Conservation (phyloP, 2,329 filamentous ascomycete genomes). For the Trichoderma brevicompactum region DNA sequence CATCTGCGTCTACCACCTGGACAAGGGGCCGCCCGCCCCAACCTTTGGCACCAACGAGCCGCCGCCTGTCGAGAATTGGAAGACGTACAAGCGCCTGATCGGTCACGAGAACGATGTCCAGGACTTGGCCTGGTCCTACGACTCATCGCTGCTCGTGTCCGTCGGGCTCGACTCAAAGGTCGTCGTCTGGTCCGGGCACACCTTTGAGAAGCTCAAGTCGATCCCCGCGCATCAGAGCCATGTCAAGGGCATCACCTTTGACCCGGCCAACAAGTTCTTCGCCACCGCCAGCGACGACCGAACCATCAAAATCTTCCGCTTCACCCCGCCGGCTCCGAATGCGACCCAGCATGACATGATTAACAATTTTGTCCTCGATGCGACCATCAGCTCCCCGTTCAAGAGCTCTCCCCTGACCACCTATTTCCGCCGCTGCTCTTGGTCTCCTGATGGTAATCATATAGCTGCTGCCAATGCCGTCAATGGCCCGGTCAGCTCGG, state of each 20-base stretch:
- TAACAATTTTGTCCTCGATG: conserved; percentile 94
- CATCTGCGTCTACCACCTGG: conserved; percentile 93
- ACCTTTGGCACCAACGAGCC: conserved; percentile 90
- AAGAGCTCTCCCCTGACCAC: conserved; percentile 91
- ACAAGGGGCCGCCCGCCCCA: conserved; percentile 77
- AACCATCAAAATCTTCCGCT: conserved; percentile 94
- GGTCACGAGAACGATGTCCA: conserved; percentile 99
- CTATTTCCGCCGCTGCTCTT: conserved; percentile 94
- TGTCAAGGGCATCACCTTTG: conserved; percentile 98
- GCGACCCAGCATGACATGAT: conserved; percentile 93
- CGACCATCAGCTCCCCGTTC: conserved; percentile 88
- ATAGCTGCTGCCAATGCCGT: conserved; percentile 97
- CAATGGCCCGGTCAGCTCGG: conserved; percentile 95
- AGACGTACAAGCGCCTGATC: conserved; percentile 88
- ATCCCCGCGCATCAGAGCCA: conserved; percentile 92
- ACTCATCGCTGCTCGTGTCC: conserved; percentile 93
- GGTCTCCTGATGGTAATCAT: conserved; percentile 96
- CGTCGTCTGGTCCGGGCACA: conserved; percentile 97
- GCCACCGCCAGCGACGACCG: conserved; percentile 97
- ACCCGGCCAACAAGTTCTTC: conserved; percentile 99
- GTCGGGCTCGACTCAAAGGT: conserved; percentile 97
- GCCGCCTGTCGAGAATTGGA: conserved; percentile 96
- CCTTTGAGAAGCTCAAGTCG: conserved; percentile 96
- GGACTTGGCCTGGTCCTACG: conserved; percentile 94
- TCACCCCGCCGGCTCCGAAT: conserved; percentile 87